Evolutionary conservation across 805 yeast species (phyloP), one percentile per base, ranked within the genome.

Genomic region (Jamesozyma piceae): DNA sequence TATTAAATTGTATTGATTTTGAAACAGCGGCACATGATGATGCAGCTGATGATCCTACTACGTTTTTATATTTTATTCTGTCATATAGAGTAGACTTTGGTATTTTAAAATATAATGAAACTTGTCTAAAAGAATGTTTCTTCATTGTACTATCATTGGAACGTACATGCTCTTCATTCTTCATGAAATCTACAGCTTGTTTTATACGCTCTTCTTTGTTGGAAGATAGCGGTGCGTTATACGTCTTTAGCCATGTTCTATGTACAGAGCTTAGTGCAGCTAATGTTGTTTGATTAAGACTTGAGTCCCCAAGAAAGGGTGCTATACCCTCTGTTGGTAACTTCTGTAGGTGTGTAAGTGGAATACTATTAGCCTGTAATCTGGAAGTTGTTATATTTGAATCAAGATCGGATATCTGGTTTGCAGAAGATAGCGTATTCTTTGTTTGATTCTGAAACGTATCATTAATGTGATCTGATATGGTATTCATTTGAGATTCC

Each of bases 151-250:
- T 40, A 38, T 52, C 53, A 2, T 34, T 33, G 5, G 34, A 33
- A 20, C 39, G 42, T 11, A 47, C 50, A 9, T 44, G 41, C 20
- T 49, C 47, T 37, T 50, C 54, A 22, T 37, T 35, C 10, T 46
- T 37, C 55, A 55, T 52, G 28, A 53, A 53, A 24, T 48, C 47
- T 10, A 55, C 38, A 3, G 60, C 60, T 43, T 52, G 52, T 31
- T 48, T 46, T 17, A 55, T 53, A 13, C 58, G 46, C 29, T 53
- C 57, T 41, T 52, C 60, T 42, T 46, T 54, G 27, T 49, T 71
- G 75, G 67, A 79, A 82, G 65, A 84, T 72, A 41, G 84, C 18
- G 54, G 52, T 19, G 42, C 44, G 35, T 42, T 39, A 34, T 43
- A 49, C 28, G 45, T 40, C 24, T 48, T 47, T 3, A 44, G 37